These are phyloP conservation scores for Colletotrichum spaethianum DNA, from an alignment of 2,329 filamentous ascomycete species.

Conservation along the genomic window DNA sequence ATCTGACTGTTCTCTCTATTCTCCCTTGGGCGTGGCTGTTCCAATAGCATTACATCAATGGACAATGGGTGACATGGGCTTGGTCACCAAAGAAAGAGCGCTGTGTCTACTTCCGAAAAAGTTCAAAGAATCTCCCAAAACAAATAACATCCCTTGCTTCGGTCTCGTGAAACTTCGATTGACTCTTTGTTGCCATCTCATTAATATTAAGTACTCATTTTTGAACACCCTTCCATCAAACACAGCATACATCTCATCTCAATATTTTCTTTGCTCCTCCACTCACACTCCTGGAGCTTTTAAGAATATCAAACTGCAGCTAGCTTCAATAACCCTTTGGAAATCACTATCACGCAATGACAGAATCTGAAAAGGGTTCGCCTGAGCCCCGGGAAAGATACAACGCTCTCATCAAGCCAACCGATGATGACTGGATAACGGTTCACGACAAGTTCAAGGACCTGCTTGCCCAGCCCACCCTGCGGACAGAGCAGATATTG, in stretches of 20 bases:
- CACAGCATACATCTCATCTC: not conserved
- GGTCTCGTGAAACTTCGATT: no score
- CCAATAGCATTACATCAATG: not conserved
- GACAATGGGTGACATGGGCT: not conserved
- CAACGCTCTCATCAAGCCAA: conserved; percentile 45
- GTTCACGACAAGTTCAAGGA: conserved; percentile 50
- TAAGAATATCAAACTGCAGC: not conserved
- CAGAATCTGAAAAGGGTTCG: not conserved
- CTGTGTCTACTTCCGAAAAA: not conserved
- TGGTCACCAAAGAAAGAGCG: not conserved
- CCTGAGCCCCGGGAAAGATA: conserved; percentile 38
- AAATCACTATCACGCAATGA: conserved; percentile 5
- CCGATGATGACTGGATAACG: conserved; percentile 43
- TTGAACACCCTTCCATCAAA: not conserved
- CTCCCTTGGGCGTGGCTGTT: not conserved
- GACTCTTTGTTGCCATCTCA: no score
- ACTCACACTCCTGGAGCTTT: not conserved
- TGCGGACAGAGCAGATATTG: conserved; percentile 51
- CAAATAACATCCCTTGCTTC: not conserved
- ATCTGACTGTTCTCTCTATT: not conserved
- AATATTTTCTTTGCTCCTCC: not conserved
- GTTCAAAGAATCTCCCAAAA: not conserved
- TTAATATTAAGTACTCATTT: not conserved
- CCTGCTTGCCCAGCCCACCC: conserved; percentile 44
- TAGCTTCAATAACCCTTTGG: not conserved